A percentile compares a stretch with the other conserved stretches of the same genome.
phyloP scores from a whole-genome alignment of 1,284 basidiomycete species.

The Golubevia pallescens region DNA sequence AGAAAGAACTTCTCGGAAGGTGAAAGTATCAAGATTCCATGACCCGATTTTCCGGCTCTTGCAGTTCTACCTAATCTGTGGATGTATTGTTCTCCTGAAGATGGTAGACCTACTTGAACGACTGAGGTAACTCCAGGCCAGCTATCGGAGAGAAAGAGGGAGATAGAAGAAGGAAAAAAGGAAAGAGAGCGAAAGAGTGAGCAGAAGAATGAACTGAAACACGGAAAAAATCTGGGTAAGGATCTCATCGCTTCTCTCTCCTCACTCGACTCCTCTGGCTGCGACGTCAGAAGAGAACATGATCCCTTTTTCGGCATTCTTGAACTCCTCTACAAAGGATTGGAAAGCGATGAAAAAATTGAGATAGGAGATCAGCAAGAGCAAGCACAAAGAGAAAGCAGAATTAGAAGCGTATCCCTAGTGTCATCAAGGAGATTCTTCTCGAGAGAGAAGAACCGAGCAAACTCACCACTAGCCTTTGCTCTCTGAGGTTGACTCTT shows the following conservation, averaged over 20 bases:
- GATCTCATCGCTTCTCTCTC: no score
- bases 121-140: slow-evolving; percentile 67
- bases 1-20: slow-evolving; percentile 71
- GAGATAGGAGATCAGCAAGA: no score
- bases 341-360: no score
- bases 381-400: slow-evolving; percentile 60
- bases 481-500: slow-evolving; percentile 32
- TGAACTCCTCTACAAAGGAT: slow-evolving; percentile 72
- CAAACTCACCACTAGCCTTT: slow-evolving; percentile 26
- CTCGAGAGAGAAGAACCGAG: no score
- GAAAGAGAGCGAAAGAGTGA: no score
- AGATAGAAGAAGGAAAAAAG: slow-evolving; percentile 71
- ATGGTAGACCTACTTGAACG: slow-evolving; percentile 69
- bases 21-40: slow-evolving; percentile 72
- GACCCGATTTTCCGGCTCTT: slow-evolving; percentile 68
- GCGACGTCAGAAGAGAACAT: slow-evolving; percentile 89
- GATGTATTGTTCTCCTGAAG: slow-evolving; percentile 66
- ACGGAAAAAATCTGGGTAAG: no score
- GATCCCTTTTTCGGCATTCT: slow-evolving; percentile 69
- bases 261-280: slow-evolving; percentile 85
- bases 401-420: no score
- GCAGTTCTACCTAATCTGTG: slow-evolving; percentile 69
- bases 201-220: no score
- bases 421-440: no score
- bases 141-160: slow-evolving; percentile 14